phyloP scores from a whole-genome alignment of 192 early-diverging fungal genomes.

The Coemansia biformis region DNA sequence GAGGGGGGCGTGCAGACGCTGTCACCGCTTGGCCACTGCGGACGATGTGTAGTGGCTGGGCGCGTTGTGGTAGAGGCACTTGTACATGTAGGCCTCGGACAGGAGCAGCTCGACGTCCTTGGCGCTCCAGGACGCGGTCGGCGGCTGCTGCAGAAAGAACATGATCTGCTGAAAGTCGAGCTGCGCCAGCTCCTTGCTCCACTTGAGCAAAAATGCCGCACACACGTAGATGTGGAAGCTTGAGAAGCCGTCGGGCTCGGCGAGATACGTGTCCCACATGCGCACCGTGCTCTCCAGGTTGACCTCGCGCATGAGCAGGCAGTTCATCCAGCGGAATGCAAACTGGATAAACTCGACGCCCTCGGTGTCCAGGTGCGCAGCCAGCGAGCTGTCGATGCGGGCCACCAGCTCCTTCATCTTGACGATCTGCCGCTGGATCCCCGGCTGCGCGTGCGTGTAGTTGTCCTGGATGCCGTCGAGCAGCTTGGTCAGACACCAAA shows the following conservation, averaged over 20 bases:
- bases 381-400: slow-evolving; percentile 76
- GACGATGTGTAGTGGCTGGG: slow-evolving; percentile 64
- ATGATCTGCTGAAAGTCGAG: slow-evolving; percentile 95
- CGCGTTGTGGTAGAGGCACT: slow-evolving; percentile 87
- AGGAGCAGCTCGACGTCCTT: slow-evolving; percentile 92
- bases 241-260: slow-evolving; percentile 63
- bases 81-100: slow-evolving; percentile 96
- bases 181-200: slow-evolving; percentile 75
- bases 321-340: slow-evolving; percentile 99
- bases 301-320: slow-evolving; percentile 94
- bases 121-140: slow-evolving; percentile 79
- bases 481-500: slow-evolving; percentile 94
- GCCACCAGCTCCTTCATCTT: slow-evolving; percentile 87
- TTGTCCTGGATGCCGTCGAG: slow-evolving; percentile 99
- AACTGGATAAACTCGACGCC: slow-evolving; percentile 98
- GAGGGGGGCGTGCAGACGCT: not conserved
- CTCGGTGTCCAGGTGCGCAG: slow-evolving; percentile 76
- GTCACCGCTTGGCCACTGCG: not conserved
- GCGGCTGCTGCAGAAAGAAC: slow-evolving; percentile 86
- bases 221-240: slow-evolving; percentile 98
- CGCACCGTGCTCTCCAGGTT: slow-evolving; percentile 80
- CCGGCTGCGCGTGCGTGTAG: slow-evolving; percentile 95
- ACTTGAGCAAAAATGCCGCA: slow-evolving; percentile 95
- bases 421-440: slow-evolving; percentile 86
- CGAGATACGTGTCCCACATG: slow-evolving; percentile 99